Evolutionary conservation across 2,329 filamentous ascomycete species (phyloP).

Genomic region (Sordariomycetes sp.): DNA sequence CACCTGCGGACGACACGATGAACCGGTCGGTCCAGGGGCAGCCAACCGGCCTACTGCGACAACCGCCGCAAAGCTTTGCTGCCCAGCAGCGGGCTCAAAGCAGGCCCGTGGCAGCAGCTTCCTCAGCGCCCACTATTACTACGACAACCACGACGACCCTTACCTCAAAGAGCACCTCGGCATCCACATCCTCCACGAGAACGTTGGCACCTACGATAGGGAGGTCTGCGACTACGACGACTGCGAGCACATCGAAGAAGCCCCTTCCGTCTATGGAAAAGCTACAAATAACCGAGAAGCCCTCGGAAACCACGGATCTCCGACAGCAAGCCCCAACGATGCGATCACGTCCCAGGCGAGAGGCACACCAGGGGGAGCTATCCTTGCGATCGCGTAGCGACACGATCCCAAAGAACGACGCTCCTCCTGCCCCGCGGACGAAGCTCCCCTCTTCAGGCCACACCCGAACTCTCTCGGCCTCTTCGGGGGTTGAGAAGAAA

Average conservation of each 20-base stretch:
- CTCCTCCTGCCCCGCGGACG: neutral
- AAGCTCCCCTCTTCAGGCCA: neutral
- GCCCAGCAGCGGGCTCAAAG: conserved; percentile 53
- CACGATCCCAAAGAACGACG: neutral
- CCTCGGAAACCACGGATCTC: neutral
- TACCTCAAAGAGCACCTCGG: neutral
- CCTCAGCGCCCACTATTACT: neutral
- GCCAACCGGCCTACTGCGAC: conserved; percentile 30
- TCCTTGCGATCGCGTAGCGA: conserved; percentile 3
- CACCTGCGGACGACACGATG: conserved; percentile 3
- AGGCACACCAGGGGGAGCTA: neutral
- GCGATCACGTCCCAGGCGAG: neutral
- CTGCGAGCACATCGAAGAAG: neutral
- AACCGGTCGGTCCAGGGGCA: conserved; percentile 1
- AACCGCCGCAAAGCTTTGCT: conserved; percentile 53
- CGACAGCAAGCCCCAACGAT: neutral
- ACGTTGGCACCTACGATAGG: neutral
- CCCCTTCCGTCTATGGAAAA: neutral
- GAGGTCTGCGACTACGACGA: neutral
- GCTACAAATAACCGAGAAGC: neutral
- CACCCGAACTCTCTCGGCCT: neutral
- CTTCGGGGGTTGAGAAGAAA: neutral
- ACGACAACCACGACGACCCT: neutral
- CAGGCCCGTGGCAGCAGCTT: conserved; percentile 10
- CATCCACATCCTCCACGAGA: neutral